These are phyloP conservation scores for Ramichloridium luteum DNA, from an alignment of 2,329 filamentous ascomycete genomes.

Conservation along the genomic window DNA sequence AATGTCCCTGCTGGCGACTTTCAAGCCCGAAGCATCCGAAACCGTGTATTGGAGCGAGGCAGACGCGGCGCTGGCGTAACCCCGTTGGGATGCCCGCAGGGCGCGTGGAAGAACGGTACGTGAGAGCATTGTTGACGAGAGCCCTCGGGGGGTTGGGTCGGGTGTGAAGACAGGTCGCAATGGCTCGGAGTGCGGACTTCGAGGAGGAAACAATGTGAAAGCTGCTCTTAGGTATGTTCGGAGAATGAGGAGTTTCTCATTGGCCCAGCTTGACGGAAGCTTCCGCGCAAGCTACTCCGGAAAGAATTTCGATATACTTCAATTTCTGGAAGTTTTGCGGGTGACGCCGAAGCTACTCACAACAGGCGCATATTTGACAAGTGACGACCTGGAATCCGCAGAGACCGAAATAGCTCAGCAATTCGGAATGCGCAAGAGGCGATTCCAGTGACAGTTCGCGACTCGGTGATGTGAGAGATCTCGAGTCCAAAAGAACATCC, in stretches of 20 bases:
- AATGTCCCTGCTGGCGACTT: constrained; percentile 83
- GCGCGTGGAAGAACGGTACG: constrained; percentile 52
- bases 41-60: constrained; percentile 78
- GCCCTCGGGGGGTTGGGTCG: constrained; percentile 13
- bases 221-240: not conserved
- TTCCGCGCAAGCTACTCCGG: no score
- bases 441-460: not conserved
- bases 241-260: not conserved
- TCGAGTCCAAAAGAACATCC: constrained; percentile 1
- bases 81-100: constrained; percentile 50
- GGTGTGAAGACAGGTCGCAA: not conserved
- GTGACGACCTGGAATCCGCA: no score
- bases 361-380: no score
- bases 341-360: no score
- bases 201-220: constrained; percentile 1
- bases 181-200: not conserved
- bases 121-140: constrained; percentile 46
- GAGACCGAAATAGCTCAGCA: no score
- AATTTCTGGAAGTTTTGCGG: no score
- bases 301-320: constrained; percentile 1
- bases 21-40: constrained; percentile 74
- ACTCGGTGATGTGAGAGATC: constrained; percentile 1
- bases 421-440: not conserved
- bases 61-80: constrained; percentile 55
- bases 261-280: no score